Conservation (phyloP, 2,329 filamentous ascomycete species). For the Calycina herbarum region DNA sequence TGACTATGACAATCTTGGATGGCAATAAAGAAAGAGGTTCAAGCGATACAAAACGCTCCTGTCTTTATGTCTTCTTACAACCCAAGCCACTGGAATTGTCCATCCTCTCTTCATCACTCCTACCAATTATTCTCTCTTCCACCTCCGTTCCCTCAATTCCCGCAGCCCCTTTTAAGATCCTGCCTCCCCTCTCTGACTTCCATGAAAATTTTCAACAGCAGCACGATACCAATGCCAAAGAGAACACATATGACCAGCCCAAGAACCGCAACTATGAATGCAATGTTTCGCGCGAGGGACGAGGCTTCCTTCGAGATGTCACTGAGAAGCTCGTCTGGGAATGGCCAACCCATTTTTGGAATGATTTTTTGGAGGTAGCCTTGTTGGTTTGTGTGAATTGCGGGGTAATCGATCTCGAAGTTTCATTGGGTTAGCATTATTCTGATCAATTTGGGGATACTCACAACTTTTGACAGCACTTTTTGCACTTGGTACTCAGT, state of each 20-base stretch:
- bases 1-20: too few relatives aligned
- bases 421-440: background rate
- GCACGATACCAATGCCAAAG: background rate
- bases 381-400: background rate
- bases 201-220: background rate
- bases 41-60: too few relatives aligned
- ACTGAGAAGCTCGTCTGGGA: background rate
- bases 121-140: background rate
- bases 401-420: background rate
- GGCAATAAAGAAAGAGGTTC: too few relatives aligned
- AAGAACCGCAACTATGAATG: background rate
- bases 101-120: background rate
- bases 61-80: too few relatives aligned
- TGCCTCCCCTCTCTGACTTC: background rate
- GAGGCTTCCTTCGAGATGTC: background rate
- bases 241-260: background rate
- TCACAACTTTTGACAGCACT: background rate
- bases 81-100: too few relatives aligned
- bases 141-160: background rate
- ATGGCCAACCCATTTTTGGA: background rate
- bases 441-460: background rate
- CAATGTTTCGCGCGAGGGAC: background rate
- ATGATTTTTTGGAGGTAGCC: background rate
- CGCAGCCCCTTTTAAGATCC: background rate
- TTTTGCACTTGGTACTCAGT: too few relatives aligned